Evolutionary conservation across 2,329 filamentous ascomycete genomes (phyloP).

Genomic region (Trematosphaeria pertusa): DNA sequence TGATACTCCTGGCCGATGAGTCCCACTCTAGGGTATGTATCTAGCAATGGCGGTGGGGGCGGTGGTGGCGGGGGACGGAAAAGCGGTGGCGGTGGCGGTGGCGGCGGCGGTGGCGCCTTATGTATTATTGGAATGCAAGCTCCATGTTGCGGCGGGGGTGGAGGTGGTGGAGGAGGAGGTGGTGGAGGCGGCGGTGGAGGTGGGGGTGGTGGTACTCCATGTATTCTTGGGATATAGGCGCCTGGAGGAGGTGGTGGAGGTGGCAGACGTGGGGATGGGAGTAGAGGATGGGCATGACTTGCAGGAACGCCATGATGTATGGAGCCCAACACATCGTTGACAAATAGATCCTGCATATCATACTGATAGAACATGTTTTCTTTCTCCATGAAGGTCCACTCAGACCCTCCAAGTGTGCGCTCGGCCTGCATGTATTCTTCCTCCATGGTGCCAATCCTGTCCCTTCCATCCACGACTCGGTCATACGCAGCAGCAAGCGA

Average conservation of each 20-base stretch:
- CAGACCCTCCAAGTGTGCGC: conserved; percentile 16
- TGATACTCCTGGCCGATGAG: conserved; percentile 8
- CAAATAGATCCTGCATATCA: conserved; percentile 12
- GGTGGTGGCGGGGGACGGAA: conserved; percentile 6
- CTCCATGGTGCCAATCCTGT: conserved; percentile 24
- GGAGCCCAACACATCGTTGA: not conserved
- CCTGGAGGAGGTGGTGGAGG: too few species aligned
- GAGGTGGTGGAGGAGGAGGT: conserved; percentile 2
- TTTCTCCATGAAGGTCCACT: conserved; percentile 26
- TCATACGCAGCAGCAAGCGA: conserved; percentile 14
- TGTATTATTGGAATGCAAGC: too few species aligned
- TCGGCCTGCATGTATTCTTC: conserved; percentile 25
- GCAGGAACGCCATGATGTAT: too few species aligned
- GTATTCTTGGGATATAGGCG: not conserved
- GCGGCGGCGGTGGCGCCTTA: too few species aligned
- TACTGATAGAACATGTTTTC: conserved; percentile 30
- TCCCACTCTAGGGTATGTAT: too few species aligned
- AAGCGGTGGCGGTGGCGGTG: too few species aligned
- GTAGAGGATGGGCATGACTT: too few species aligned
- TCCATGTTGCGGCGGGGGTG: too few species aligned
- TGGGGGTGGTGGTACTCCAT: not conserved
- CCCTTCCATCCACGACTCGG: conserved; percentile 13
- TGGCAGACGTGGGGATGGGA: too few species aligned
- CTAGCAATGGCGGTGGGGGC: not conserved
- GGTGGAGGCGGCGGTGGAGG: conserved; percentile 2